Evolutionary conservation across 2,329 filamentous ascomycete genomes (phyloP).

Genomic region (Colletotrichum sp.): DNA sequence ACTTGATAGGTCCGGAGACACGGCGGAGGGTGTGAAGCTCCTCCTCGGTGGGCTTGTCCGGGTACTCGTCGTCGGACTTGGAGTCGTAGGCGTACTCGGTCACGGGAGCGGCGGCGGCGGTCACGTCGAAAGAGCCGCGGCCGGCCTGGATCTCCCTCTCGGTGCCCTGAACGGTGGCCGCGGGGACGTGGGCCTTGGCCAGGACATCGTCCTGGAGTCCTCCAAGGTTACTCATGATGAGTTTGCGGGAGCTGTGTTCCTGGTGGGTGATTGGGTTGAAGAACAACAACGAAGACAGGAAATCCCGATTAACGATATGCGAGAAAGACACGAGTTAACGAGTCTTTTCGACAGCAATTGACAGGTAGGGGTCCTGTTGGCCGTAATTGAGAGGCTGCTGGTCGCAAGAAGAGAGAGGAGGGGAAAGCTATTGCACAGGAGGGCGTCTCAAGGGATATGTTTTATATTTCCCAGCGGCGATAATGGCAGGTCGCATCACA

Average conservation of each 20-base stretch:
- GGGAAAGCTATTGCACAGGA: background rate
- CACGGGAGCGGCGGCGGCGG: conserved; percentile 23
- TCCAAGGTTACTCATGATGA: conserved; percentile 23
- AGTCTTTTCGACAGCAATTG: conserved; percentile 18
- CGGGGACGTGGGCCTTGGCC: conserved; percentile 24
- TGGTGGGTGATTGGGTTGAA: background rate
- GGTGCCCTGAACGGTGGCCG: conserved; percentile 22
- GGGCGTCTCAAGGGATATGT: background rate
- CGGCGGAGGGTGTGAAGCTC: conserved; percentile 66
- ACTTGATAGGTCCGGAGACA: conserved; percentile 68
- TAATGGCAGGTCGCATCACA: conserved; percentile 2
- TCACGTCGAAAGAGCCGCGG: conserved; percentile 24
- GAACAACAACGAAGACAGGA: background rate
- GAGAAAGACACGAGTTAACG: conserved; percentile 19
- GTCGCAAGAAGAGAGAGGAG: background rate
- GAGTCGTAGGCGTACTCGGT: conserved; percentile 25
- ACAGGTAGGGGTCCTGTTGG: background rate
- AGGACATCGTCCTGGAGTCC: conserved; percentile 22
- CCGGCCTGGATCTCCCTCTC: conserved; percentile 23
- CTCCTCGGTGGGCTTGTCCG: conserved; percentile 61
- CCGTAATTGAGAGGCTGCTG: conserved; percentile 15
- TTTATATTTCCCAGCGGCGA: conserved; percentile 16
- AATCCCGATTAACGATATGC: background rate
- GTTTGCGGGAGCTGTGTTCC: background rate
- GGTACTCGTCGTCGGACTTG: conserved; percentile 32